A percentile compares a stretch with the other conserved stretches of the same genome.
Evolutionary conservation across 1,284 basidiomycete genomes (phyloP).

Genomic region (Microbotryomycetes sp.): DNA sequence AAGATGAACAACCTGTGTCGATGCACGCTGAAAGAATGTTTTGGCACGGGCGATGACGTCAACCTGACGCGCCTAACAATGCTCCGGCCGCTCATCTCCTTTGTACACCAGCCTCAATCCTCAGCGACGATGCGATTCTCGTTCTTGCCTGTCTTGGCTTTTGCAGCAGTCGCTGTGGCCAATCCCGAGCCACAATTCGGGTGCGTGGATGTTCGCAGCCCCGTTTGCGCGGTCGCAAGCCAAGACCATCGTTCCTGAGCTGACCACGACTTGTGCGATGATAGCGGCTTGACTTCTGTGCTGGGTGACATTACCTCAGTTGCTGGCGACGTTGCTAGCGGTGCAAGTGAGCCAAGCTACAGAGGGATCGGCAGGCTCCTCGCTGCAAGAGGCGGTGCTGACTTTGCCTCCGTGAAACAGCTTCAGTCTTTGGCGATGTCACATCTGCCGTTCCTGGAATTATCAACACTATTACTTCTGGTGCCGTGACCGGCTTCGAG

Average conservation of each 20-base stretch:
- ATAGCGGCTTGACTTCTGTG: slow-evolving; percentile 2
- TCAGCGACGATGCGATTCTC: not conserved
- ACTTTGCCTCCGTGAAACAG: not conserved
- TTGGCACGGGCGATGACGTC: no score
- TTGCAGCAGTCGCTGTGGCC: not conserved
- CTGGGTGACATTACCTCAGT: slow-evolving; percentile 5
- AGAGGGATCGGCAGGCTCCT: no score
- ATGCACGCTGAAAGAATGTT: no score
- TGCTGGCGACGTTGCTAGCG: not conserved
- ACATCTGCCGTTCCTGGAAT: not conserved
- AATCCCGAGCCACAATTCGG: not conserved
- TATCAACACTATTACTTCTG: slow-evolving; percentile 7
- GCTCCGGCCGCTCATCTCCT: no score
- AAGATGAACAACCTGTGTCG: no score
- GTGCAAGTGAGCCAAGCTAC: not conserved
- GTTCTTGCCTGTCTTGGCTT: not conserved
- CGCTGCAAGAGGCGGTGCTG: not conserved
- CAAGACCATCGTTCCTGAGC: no score
- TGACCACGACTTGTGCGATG: no score
- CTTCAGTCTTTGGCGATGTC: slow-evolving; percentile 3
- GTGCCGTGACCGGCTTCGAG: slow-evolving; percentile 4
- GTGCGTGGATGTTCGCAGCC: not conserved
- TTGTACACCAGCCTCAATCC: no score
- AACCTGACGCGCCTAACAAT: no score
- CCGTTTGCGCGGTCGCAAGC: no score